Evolutionary conservation across 75 land plant species (phyloP).

Genomic region (Cunninghamia lanceolata): DNA sequence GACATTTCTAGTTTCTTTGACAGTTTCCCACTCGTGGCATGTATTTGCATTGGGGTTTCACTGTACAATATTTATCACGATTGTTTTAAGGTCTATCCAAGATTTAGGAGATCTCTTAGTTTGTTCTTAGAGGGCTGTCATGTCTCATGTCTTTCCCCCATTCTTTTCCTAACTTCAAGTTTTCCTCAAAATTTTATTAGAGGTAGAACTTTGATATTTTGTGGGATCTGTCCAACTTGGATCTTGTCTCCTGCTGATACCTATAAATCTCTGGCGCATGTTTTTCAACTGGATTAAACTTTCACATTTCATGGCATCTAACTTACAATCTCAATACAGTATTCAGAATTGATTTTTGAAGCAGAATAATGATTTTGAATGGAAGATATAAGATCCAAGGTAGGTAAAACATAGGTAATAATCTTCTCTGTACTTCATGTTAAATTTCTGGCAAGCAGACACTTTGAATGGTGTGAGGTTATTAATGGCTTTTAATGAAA

Average conservation of each 20-base stretch:
- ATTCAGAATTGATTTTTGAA: background rate
- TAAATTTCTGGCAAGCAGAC: background rate
- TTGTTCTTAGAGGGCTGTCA: no score
- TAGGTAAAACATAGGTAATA: background rate
- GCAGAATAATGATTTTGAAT: background rate
- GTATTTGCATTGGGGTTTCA: no score
- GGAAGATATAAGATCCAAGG: background rate
- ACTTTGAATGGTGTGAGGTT: background rate
- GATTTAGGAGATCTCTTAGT: no score
- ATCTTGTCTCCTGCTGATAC: background rate
- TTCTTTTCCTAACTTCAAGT: background rate
- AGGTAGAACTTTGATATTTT: background rate
- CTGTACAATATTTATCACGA: no score
- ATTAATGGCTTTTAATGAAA: background rate
- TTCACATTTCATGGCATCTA: background rate
- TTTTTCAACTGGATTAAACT: background rate
- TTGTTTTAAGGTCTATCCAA: no score
- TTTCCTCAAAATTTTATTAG: background rate
- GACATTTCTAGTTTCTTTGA: no score
- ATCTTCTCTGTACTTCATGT: background rate
- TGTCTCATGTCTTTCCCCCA: no score
- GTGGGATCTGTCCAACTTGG: background rate
- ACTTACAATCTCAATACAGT: background rate
- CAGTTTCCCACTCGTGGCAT: no score
- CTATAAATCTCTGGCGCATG: background rate